These are phyloP conservation scores for Mimosa bimucronata DNA, from an alignment of 306 rosid genomes.

Conservation along the genomic window DNA sequence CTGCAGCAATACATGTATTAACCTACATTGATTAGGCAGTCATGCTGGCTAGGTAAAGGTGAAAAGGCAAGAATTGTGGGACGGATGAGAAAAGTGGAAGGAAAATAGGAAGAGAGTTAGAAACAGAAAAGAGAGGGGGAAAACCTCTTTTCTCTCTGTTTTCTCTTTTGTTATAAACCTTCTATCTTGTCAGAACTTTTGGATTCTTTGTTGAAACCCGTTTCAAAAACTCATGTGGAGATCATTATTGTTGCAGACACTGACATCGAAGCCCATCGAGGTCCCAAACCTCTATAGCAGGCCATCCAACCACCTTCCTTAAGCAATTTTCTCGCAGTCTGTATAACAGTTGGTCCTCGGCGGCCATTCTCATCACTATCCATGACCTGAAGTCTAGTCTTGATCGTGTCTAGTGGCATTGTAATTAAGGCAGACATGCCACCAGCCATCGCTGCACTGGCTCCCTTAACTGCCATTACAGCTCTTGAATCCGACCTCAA, in stretches of 20 bases:
- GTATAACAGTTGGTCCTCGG: constrained; percentile 62
- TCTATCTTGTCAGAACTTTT: constrained; percentile 51
- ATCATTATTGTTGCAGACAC: constrained; percentile 83
- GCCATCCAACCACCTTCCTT: constrained; percentile 84
- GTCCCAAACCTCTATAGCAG: constrained; percentile 79
- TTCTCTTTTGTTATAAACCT: constrained; percentile 1
- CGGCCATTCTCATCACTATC: constrained; percentile 77
- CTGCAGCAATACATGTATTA: constrained; percentile 9
- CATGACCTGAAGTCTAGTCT: constrained; percentile 78
- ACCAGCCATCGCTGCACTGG: constrained; percentile 85
- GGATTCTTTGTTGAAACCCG: constrained; percentile 74
- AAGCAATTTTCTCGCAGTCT: constrained; percentile 69
- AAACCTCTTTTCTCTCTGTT: constrained; percentile 2
- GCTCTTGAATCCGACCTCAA: constrained; percentile 56
- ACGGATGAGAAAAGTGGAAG: no score
- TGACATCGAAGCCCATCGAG: constrained; percentile 79
- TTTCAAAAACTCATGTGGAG: constrained; percentile 81
- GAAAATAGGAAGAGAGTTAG: constrained; percentile 28
- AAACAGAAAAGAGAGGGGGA: constrained; percentile 22
- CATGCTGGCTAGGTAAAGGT: constrained; percentile 14
- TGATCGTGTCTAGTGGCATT: constrained; percentile 76
- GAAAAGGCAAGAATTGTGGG: not conserved
- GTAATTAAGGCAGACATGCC: constrained; percentile 76
- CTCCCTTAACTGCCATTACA: constrained; percentile 74
- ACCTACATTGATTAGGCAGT: constrained; percentile 37